Base-by-base conservation (phyloP, 768 basidiomycete species). In the Cubamyces lactineus region DNA sequence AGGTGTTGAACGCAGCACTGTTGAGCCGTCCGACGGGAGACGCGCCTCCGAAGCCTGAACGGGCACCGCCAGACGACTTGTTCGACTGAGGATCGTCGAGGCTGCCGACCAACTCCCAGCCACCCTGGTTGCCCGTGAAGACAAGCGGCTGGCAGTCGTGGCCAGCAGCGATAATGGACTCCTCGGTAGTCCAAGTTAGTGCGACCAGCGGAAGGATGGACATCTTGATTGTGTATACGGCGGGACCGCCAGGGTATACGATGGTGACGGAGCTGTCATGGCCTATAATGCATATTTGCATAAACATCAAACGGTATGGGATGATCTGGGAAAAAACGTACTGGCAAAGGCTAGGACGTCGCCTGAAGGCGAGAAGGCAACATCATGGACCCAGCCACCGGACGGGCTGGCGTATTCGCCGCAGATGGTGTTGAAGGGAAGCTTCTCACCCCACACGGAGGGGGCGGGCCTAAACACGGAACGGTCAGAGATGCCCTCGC, bases 61-160 rank as follows among this genome's bases (percentile, higher is more conserved):
- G 72, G 42, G 77, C 76, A 3, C 81, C 75, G 59, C 81, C 82
- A 43, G 77, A 66, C 0, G 81, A 74, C 68, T 74, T 78, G 49
- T 71, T 71, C 15, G 81, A 72, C 15, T 79, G 82, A n/a, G 86
- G 80, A 68, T 96, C 92, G 71, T 98, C 97, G 66, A 99, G 82
- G 59, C 89, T 92, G 13, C 92, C 90, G 40, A 84, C 78, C 46
- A 84, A 77, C 48, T 85, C 80, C 97, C 97, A 99, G 1, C 94
- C 94, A 2, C 68, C 77, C 51, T 83, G 80, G 42, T 81, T 82
- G 9, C 94, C 95, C 2, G 84, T 80, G 76, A 94, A 96, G 28
- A 97, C 84, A 23, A 94, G 77, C 1, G 97, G 97, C 72, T 96
- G 95, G 78, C 97, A 99, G 73, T 98, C 97, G 76, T 99, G 96